Evolutionary conservation across 2,329 filamentous ascomycete species (phyloP), one percentile per base, ranked within the genome.

Genomic region (Aspergillus flavus): DNA sequence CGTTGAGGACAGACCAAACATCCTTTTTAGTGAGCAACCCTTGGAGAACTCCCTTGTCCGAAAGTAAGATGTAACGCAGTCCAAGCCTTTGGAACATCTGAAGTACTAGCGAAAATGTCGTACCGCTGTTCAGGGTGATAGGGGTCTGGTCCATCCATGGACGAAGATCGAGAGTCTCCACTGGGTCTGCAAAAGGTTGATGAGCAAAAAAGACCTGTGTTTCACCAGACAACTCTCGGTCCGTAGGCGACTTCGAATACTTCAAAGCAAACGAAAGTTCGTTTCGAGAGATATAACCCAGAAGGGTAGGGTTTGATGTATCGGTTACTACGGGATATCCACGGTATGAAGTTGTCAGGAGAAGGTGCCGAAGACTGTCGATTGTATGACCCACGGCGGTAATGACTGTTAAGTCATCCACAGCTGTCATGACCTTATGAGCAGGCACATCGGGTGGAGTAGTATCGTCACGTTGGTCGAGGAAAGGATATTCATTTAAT

Each of bases 131-230:
- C 21, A 98, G 84, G 0, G 95, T 98, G 54, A 99, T 91, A 0
- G 95, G 95, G 0, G 95, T 99, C 78, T 97, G 94, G 77, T 99
- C 95, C 93, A 99, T 97, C 95, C 95, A 99, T 2, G 94, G 94
- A 9, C 94, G 85, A 12, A 99, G 85, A 78, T 99, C 95, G 45
- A 99, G 87, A 0, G 90, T 93, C 19, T 87, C 85, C 23, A 85
- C 83, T 0, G 92, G 91, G 72, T 96, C 92, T 0, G 91, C 90
- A 59, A 94, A 88, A 2, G 91, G 89, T 73, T 94, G 91, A 74
- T 96, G 92, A 1, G 87, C 85, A 79, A 99, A 97, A 78, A 91
- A 93, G 50, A 90, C 90, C 74, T 94, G 91, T 0, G 93, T 91
- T 64, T 91, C 88, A 0, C 85, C 83, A 0, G 89, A 83, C 1